A percentile compares a stretch with the other conserved stretches of the same genome.
Conservation (phyloP, 2,329 filamentous ascomycete species). For the Ophiostoma sp. region DNA sequence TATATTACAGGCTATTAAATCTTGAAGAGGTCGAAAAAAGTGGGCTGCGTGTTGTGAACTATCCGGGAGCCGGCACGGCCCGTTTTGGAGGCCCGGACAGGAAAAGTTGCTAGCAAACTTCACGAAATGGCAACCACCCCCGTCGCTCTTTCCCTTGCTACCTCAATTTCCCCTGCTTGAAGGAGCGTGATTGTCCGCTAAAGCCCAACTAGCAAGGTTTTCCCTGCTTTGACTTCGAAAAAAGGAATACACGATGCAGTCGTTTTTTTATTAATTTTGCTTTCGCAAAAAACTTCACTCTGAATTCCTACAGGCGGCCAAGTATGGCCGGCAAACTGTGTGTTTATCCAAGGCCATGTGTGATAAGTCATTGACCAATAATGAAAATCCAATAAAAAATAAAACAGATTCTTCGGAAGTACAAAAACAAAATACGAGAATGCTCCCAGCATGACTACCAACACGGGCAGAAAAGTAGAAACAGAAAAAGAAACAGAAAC, state of each 20-base stretch:
- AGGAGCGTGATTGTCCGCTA: constrained; percentile 4
- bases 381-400: neutral
- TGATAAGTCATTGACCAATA: neutral
- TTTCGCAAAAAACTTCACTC: neutral
- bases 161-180: neutral
- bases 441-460: neutral
- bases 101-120: constrained; percentile 1
- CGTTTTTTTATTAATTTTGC: neutral
- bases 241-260: neutral
- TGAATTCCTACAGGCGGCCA: neutral
- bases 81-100: constrained; percentile 29
- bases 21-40: neutral
- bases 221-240: neutral
- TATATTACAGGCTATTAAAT: neutral
- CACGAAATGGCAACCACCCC: constrained; percentile 12
- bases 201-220: constrained; percentile 6
- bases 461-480: neutral
- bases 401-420: too few species aligned
- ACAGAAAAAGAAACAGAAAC: constrained; percentile 5
- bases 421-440: neutral
- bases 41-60: constrained; percentile 16
- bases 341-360: neutral
- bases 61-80: constrained; percentile 32
- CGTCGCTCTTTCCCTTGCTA: constrained; percentile 11
- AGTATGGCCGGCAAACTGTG: neutral